Conservation (phyloP, 2,329 filamentous ascomycete species). For the Xylariaceae sp. region DNA sequence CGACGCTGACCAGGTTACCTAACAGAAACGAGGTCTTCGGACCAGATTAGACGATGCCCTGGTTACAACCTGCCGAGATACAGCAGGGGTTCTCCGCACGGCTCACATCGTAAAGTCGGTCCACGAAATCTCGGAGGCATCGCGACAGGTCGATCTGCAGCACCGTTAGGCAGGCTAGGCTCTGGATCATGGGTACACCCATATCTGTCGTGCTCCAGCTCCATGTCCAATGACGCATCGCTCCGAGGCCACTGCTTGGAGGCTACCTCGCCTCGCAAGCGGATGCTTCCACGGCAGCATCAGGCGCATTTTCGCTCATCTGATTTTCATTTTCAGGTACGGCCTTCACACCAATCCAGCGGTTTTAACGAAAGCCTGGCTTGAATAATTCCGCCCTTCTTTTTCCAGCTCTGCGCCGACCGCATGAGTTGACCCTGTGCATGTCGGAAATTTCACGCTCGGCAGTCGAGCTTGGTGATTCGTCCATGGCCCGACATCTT, state of each 20-base stretch:
- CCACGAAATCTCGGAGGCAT: too few species aligned
- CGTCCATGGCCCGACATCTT: background rate
- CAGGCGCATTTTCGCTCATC: background rate
- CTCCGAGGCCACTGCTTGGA: background rate
- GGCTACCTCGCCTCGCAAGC: background rate
- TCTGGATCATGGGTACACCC: too few species aligned
- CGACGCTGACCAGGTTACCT: constrained; percentile 17
- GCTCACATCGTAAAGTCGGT: background rate
- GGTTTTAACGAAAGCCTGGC: background rate
- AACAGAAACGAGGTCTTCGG: background rate
- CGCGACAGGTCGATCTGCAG: background rate
- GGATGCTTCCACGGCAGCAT: background rate
- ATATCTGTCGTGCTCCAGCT: too few species aligned
- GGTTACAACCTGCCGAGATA: background rate
- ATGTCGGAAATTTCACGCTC: background rate
- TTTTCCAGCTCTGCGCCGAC: background rate
- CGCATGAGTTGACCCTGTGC: background rate
- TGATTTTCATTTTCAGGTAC: background rate
- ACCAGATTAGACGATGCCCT: constrained; percentile 2
- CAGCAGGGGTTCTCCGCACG: constrained; percentile 28
- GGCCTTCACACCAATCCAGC: background rate
- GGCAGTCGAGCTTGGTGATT: background rate
- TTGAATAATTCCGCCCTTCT: background rate
- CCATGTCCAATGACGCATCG: too few species aligned
- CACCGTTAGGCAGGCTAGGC: background rate